These are phyloP conservation scores for Curvularia verruculosa DNA, from an alignment of 2,329 filamentous ascomycete genomes.

Conservation along the genomic window DNA sequence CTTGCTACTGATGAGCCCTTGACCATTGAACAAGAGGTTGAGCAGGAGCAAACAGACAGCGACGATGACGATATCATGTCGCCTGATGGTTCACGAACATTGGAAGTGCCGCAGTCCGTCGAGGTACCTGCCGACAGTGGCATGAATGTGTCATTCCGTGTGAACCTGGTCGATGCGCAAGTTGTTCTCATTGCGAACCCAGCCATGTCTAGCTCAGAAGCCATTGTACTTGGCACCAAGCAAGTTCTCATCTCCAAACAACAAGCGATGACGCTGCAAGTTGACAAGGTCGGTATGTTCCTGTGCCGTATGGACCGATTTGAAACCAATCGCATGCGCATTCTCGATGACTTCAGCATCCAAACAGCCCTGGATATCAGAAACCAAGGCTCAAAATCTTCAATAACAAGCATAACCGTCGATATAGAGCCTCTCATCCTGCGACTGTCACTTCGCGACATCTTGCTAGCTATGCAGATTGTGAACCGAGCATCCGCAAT, in stretches of 20 bases:
- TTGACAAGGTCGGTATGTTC: constrained; percentile 97
- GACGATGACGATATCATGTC: constrained; percentile 45
- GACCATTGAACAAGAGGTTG: constrained; percentile 64
- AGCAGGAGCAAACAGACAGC: constrained; percentile 57
- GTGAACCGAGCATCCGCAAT: constrained; percentile 88
- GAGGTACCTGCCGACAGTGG: constrained; percentile 49
- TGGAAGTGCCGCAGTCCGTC: constrained; percentile 23
- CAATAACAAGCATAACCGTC: constrained; percentile 78
- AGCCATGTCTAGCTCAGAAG: constrained; percentile 85
- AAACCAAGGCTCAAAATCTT: constrained; percentile 63
- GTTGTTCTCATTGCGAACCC: constrained; percentile 97
- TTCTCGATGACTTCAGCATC: constrained; percentile 95
- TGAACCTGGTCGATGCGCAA: constrained; percentile 95
- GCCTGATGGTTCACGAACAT: constrained; percentile 36
- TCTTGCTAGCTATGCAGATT: constrained; percentile 91
- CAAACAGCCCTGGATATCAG: constrained; percentile 84
- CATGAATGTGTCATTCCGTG: constrained; percentile 83
- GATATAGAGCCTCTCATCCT: constrained; percentile 91
- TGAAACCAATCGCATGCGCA: constrained; percentile 85
- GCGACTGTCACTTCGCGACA: constrained; percentile 89
- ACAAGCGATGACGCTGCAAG: constrained; percentile 89
- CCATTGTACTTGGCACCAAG: constrained; percentile 92
- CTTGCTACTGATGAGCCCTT: constrained; percentile 62
- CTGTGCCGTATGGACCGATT: constrained; percentile 98
- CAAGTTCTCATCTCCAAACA: constrained; percentile 93